Conservation (phyloP, 495 filamentous ascomycete species). For the Haplographium delicatum region DNA sequence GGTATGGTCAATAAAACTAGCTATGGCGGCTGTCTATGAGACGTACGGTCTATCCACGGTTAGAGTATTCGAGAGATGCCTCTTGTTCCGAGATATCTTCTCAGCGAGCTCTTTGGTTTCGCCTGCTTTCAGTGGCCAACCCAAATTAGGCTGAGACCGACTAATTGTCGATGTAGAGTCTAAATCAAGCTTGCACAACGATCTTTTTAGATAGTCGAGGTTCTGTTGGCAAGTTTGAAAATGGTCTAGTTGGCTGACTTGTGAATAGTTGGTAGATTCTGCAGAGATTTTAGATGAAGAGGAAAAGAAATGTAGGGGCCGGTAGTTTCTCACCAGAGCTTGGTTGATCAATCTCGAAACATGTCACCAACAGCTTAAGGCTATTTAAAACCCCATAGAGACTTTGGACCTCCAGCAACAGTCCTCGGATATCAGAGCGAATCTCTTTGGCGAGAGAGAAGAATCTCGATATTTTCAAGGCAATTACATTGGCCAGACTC, state of each 20-base stretch:
- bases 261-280: neutral
- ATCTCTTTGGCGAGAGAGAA: neutral
- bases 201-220: slow-evolving; percentile 4
- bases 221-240: slow-evolving; percentile 7
- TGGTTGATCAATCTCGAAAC: neutral
- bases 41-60: slow-evolving; percentile 4
- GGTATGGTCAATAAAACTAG: neutral
- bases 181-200: slow-evolving; percentile 2
- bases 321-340: neutral
- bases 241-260: slow-evolving; percentile 6
- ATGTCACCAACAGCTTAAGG: slow-evolving; percentile 2
- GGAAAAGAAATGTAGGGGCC: neutral
- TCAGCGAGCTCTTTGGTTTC: slow-evolving; percentile 8
- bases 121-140: slow-evolving; percentile 5
- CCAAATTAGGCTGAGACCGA: neutral
- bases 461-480: slow-evolving; percentile 8
- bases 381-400: slow-evolving; percentile 9
- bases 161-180: neutral
- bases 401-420: slow-evolving; percentile 5
- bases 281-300: neutral
- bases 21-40: neutral
- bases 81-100: slow-evolving; percentile 4
- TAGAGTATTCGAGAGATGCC: neutral
- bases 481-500: slow-evolving; percentile 3
- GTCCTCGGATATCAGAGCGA: slow-evolving; percentile 1